Base-by-base conservation (phyloP, 1,139 yeast species). In the Nakaseomyces sp. region DNA sequence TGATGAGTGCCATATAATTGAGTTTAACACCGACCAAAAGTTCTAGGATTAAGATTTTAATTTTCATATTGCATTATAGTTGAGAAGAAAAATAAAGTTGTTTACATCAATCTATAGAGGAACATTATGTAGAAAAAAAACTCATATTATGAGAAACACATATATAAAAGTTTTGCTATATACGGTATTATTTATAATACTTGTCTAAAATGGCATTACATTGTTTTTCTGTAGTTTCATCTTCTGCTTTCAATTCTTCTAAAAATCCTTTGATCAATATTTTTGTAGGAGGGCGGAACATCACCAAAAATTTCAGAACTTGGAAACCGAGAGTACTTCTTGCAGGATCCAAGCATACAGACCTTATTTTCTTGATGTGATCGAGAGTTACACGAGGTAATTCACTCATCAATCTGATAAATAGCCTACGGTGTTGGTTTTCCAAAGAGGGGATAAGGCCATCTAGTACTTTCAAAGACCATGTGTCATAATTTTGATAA, bases 241-340 rank as follows among this genome's bases (percentile, higher is more conserved):
- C 73, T 33, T 67, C 69, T 45, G 68, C 66, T 39, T 75, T 68
- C 53, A 89, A 65, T 19, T 78, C 79, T 47, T 72, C 71, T 41
- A 88, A 68, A 7, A 88, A 70, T n/a, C 71, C 74, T 30, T 87
- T 62, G 57, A 95, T 85, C 19, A 71, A 71, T 2, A 68, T 67
- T 50, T 81, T 77, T 24, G 79, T 78, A 0, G 98, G 97, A 0
- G 96, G 96, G 52, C 96, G 74, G 60, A 86, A 84, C 89, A 87
- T 84, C 47, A 88, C 76, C 52, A 93, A 67, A 58, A 83, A 89
- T 51, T 84, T 85, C 45, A 88, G 66, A 1, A 93, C 77, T 51
- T 85, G 81, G 54, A 85, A 80, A 1, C 97, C 98, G 18, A 91
- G 69, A 45, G 79, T 73, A 28, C 79, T 72, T 61, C 97, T 74